Percentiles rank a stretch among this genome's conserved stretches.
Conservation (phyloP, 1,284 basidiomycete species). For the Xerocomus cyaneibrunnescens region DNA sequence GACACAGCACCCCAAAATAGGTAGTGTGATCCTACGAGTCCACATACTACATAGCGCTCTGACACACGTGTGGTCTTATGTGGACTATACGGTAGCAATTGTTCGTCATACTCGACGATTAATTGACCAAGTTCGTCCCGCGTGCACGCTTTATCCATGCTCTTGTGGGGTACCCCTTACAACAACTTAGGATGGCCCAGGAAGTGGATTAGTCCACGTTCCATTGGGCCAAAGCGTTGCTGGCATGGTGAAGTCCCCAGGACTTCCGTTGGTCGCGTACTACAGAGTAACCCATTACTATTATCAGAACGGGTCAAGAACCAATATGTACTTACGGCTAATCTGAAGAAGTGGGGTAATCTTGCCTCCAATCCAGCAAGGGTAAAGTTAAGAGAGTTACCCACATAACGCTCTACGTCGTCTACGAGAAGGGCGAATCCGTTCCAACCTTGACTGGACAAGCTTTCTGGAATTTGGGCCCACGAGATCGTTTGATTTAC, state of each 20-base stretch:
- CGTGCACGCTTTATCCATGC: not conserved
- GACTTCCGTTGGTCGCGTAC: conserved; percentile 51
- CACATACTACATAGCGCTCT: not conserved
- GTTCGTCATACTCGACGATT: not conserved
- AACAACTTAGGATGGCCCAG: conserved; percentile 57
- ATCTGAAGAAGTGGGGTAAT: conserved; percentile 79
- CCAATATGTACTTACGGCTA: conserved; percentile 63
- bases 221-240: conserved; percentile 79
- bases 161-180: not conserved
- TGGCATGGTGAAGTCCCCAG: conserved; percentile 82
- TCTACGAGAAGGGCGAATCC: conserved; percentile 80
- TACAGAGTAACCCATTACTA: conserved; percentile 30
- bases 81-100: not conserved
- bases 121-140: not conserved
- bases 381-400: conserved; percentile 64
- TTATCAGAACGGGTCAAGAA: conserved; percentile 1
- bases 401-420: conserved; percentile 78
- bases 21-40: conserved; percentile 7
- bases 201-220: conserved; percentile 72
- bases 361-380: conserved; percentile 59
- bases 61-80: not conserved
- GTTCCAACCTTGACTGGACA: conserved; percentile 55
- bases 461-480: conserved; percentile 49
- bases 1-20: conserved; percentile 18
- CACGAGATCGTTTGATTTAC: conserved; percentile 63